These are phyloP conservation scores for Lasiodiplodia theobromae DNA, from an alignment of 2,329 filamentous ascomycete species.

Conservation along the genomic window DNA sequence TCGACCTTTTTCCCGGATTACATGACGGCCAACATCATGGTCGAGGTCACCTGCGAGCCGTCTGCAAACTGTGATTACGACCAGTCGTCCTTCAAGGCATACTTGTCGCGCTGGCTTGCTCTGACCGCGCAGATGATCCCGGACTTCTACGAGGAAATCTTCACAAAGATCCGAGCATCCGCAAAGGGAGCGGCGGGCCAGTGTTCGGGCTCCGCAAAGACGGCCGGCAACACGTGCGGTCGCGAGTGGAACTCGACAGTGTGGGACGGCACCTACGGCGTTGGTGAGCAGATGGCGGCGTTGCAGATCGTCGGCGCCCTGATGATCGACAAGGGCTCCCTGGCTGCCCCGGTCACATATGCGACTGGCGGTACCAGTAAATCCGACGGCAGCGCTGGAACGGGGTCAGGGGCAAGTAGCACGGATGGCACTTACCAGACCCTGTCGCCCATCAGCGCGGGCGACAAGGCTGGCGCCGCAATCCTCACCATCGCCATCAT, in stretches of 20 bases:
- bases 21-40: constrained; percentile 65
- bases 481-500: constrained; percentile 33
- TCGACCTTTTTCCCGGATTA: constrained; percentile 63
- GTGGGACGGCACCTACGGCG: constrained; percentile 60
- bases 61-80: constrained; percentile 70
- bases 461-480: constrained; percentile 51
- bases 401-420: constrained; percentile 34
- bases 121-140: constrained; percentile 69
- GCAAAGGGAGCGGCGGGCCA: constrained; percentile 66
- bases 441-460: constrained; percentile 42
- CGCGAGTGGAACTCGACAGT: constrained; percentile 65
- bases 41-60: constrained; percentile 72
- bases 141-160: constrained; percentile 61
- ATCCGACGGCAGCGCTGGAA: constrained; percentile 52
- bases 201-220: constrained; percentile 66
- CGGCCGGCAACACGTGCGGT: constrained; percentile 64
- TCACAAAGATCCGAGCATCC: constrained; percentile 65
- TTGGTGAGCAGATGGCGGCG: constrained; percentile 61
- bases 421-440: constrained; percentile 31
- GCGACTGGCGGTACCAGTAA: constrained; percentile 59
- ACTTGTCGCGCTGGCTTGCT: constrained; percentile 71
- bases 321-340: constrained; percentile 43
- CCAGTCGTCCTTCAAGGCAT: constrained; percentile 76
- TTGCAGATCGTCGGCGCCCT: constrained; percentile 58
- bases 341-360: constrained; percentile 54